Evolutionary conservation across 139 green algal genomes (phyloP).

Genomic region (Gonium pectorale): DNA sequence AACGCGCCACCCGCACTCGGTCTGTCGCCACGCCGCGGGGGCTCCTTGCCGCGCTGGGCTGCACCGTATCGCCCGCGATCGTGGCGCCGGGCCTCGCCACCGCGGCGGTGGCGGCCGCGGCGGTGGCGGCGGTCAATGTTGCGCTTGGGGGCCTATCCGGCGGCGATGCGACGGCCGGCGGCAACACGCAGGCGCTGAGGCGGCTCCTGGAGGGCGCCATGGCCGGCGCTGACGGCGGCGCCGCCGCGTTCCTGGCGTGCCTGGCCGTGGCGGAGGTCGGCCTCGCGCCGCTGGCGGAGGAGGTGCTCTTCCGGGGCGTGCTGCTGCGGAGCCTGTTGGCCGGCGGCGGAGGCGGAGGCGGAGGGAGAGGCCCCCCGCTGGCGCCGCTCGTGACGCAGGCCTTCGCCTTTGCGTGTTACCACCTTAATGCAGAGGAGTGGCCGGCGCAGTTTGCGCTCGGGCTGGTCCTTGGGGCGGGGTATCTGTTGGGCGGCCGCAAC

Average conservation of each 20-base stretch:
- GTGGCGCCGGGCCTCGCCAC: background rate
- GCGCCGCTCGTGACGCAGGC: slow-evolving; percentile 6
- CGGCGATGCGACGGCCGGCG: background rate
- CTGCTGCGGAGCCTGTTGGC: slow-evolving; percentile 79
- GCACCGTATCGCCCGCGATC: too few species aligned
- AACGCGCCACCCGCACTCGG: background rate
- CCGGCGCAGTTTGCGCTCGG: slow-evolving; percentile 82
- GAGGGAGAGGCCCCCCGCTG: background rate
- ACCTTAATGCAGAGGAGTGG: slow-evolving; percentile 77
- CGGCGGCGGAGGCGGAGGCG: slow-evolving; percentile 59
- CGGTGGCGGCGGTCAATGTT: background rate
- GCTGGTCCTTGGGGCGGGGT: slow-evolving; percentile 75
- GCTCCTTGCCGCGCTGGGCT: background rate
- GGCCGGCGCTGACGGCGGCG: background rate
- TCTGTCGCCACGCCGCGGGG: background rate
- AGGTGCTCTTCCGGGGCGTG: slow-evolving; percentile 88
- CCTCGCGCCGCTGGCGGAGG: slow-evolving; percentile 82
- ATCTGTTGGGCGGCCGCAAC: slow-evolving; percentile 74
- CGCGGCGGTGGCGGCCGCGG: background rate
- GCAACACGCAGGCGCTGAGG: slow-evolving; percentile 5
- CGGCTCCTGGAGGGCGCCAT: background rate
- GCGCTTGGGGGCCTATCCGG: background rate
- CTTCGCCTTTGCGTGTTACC: slow-evolving; percentile 74
- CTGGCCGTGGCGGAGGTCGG: slow-evolving; percentile 40
- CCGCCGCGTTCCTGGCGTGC: background rate